Percentiles rank a stretch among this genome's conserved stretches.
These are phyloP conservation scores for Sporisorium exsertum DNA, from an alignment of 1,284 basidiomycete species.

Conservation along the genomic window DNA sequence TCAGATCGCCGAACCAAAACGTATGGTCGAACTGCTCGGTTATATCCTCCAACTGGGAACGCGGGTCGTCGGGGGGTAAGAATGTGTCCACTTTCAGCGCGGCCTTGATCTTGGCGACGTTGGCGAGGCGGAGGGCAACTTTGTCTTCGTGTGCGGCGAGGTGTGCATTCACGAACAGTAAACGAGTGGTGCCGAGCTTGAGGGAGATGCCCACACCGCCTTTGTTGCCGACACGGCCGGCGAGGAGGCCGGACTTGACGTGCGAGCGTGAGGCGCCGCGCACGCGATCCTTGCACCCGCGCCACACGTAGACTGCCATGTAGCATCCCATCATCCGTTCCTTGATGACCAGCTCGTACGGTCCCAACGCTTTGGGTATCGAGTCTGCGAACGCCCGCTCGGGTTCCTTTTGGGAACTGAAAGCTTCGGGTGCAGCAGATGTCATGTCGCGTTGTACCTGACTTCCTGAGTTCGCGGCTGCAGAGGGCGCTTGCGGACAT, in stretches of 20 bases:
- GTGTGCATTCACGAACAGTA: conserved; percentile 87
- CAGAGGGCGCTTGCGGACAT: conserved; percentile 1
- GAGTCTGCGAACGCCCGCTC: conserved; percentile 36
- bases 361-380: conserved; percentile 68
- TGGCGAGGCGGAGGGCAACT: conserved; percentile 68
- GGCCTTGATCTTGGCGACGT: conserved; percentile 72
- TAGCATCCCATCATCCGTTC: conserved; percentile 90
- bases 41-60: conserved; percentile 73
- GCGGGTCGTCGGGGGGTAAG: conserved; percentile 75
- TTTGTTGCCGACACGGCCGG: conserved; percentile 83
- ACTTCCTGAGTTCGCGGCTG: background rate
- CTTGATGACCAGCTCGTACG: conserved; percentile 83
- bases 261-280: conserved; percentile 72
- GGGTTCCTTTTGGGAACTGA: background rate
- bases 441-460: conserved; percentile 11
- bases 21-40: conserved; percentile 85
- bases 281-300: conserved; percentile 56
- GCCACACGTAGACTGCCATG: conserved; percentile 67
- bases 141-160: conserved; percentile 73
- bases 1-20: conserved; percentile 73
- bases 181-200: conserved; percentile 78
- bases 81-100: conserved; percentile 74
- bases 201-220: conserved; percentile 83
- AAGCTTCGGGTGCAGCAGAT: conserved; percentile 18
- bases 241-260: conserved; percentile 86